These are phyloP conservation scores for Coniella vitis DNA, from an alignment of 2,329 filamentous ascomycete genomes.

Conservation along the genomic window DNA sequence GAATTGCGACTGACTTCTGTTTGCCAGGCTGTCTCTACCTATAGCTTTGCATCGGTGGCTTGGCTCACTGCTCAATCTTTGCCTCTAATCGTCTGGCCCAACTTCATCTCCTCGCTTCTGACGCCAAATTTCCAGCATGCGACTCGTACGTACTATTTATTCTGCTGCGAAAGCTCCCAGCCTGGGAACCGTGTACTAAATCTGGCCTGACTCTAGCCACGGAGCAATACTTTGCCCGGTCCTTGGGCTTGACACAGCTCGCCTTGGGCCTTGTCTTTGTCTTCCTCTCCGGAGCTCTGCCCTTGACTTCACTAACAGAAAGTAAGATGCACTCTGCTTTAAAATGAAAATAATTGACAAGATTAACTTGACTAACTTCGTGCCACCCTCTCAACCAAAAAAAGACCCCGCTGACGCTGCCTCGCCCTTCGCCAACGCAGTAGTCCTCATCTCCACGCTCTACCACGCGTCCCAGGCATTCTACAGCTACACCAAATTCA, in stretches of 20 bases:
- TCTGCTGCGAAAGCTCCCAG: no score
- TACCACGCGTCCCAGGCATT: conserved; percentile 59
- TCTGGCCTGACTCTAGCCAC: conserved; percentile 35
- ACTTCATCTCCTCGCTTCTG: conserved; percentile 40
- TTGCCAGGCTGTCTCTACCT: conserved; percentile 41
- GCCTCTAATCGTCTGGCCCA: conserved; percentile 41
- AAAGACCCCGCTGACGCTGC: conserved; percentile 32
- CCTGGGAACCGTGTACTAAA: no score
- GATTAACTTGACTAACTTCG: background rate
- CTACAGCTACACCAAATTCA: conserved; percentile 63
- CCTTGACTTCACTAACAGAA: conserved; percentile 47
- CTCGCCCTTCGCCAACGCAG: conserved; percentile 59
- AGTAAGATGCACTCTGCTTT: conserved; percentile 23
- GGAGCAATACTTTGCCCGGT: conserved; percentile 68
- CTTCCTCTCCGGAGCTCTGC: conserved; percentile 64
- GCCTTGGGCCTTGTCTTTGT: conserved; percentile 57
- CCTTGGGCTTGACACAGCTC: conserved; percentile 61
- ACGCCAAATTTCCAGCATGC: conserved; percentile 25
- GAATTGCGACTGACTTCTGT: background rate
- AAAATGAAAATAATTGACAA: background rate
- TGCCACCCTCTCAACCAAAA: no score
- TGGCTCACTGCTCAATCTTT: conserved; percentile 44
- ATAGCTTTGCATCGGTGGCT: conserved; percentile 43
- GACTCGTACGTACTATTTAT: conserved; percentile 23
- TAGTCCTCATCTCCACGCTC: conserved; percentile 56